Base-by-base conservation (phyloP, 306 rosid genomes). In the Alnus rubra region DNA sequence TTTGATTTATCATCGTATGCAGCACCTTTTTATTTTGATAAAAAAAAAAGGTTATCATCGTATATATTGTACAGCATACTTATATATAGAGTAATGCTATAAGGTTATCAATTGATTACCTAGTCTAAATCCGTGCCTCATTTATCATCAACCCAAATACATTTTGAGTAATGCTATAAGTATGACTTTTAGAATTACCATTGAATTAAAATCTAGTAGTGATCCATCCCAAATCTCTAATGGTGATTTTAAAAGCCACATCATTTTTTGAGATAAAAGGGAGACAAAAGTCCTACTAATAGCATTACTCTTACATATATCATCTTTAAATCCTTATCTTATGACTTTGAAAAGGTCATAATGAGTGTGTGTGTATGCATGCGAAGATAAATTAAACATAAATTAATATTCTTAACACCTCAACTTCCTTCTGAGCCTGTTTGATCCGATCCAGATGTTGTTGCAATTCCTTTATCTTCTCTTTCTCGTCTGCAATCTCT, bases 401-500 rank as follows among this genome's bases (percentile, higher is more conserved):
- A 53, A 48, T 67, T n/a, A 30, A 16, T 68, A 45, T 42, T 42
- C 7, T 70, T 11, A 11, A 78, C 84, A 95, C 99, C 99, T 95
- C 97, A 5, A 91, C 86, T 47, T 90, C 97, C 81, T 91, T 90
- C 79, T 88, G 90, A 76, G 59, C 44, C 85, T 86, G 92, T 78
- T 86, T 88, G 82, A 89, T 84, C 88, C 45, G 84, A 76, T 56
- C 90, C 82, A 91, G 63, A 52, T 30, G 80, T 81, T 81, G 88
- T 76, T 93, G 89, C 63, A 89, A 75, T 87, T 89, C 80, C 70
- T 62, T 74, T 76, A 92, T 88, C 92, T 91, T 95, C 80, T 78
- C 87, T 83, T 82, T 95, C 84, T 88, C 96, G 63, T 75, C 82
- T 9, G 88, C 84, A 84, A 90, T 93, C 84, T 88, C 97, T 86